A percentile compares a stretch with the other conserved stretches of the same genome.
phyloP scores from a whole-genome alignment of 306 rosid species.

The Erythrophleum fordii region DNA sequence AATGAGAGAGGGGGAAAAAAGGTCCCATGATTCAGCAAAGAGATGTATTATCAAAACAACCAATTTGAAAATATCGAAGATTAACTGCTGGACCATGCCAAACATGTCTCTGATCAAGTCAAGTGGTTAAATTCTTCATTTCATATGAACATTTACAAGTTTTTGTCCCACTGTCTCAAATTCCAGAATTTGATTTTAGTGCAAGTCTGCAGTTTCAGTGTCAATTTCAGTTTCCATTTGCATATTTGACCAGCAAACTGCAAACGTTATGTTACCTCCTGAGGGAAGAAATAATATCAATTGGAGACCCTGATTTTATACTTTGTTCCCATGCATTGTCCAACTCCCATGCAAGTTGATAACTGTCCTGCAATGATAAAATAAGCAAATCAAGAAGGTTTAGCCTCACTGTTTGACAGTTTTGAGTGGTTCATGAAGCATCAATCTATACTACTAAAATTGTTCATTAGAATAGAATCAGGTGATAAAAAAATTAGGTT shows the following conservation, averaged over 20 bases:
- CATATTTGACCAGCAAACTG: constrained; percentile 28
- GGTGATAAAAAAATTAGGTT: not conserved
- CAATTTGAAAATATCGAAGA: constrained; percentile 16
- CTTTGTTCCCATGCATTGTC: constrained; percentile 70
- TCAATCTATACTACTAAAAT: not conserved
- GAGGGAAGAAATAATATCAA: constrained; percentile 68
- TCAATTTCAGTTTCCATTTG: constrained; percentile 9
- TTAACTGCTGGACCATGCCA: constrained; percentile 21
- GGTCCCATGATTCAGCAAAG: constrained; percentile 27
- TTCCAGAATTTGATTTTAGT: constrained; percentile 6
- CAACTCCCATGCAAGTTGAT: constrained; percentile 90
- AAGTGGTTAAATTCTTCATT: not conserved
- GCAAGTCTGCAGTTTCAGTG: constrained; percentile 4
- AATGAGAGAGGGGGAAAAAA: not conserved
- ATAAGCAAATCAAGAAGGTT: constrained; percentile 31
- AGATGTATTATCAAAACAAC: constrained; percentile 22
- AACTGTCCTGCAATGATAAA: constrained; percentile 69
- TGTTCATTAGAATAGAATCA: not conserved
- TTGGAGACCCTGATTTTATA: constrained; percentile 59
- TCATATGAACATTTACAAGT: not conserved
- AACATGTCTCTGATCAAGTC: constrained; percentile 13
- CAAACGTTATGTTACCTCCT: constrained; percentile 54
- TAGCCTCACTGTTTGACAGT: constrained; percentile 14
- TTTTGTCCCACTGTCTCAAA: constrained; percentile 9
- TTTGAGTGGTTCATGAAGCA: not conserved